Evolutionary conservation across 2,329 filamentous ascomycete genomes (phyloP).

Genomic region (Pestalotiopsis sp.): DNA sequence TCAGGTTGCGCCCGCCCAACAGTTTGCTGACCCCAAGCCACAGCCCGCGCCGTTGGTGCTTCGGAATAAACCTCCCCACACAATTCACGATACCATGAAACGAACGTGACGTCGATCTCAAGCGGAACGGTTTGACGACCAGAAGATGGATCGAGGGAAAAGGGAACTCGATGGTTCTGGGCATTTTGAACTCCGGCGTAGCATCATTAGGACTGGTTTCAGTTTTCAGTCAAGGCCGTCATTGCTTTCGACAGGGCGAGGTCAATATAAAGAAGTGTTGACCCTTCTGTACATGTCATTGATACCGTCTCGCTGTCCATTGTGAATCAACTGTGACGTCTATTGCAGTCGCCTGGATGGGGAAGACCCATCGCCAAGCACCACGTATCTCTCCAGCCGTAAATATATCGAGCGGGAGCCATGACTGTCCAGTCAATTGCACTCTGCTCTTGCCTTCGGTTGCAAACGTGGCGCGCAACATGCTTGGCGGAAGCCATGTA

Average conservation of each 20-base stretch:
- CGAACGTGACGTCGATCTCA: slow-evolving; percentile 30
- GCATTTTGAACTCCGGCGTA: slow-evolving; percentile 38
- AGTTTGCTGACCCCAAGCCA: slow-evolving; percentile 11
- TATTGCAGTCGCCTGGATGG: neutral
- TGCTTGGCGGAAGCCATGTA: too few relatives aligned
- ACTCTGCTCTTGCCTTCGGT: too few relatives aligned
- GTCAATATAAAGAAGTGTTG: slow-evolving; percentile 29
- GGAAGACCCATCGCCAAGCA: neutral
- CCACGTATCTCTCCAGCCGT: neutral
- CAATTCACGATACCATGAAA: slow-evolving; percentile 35
- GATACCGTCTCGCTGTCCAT: slow-evolving; percentile 11
- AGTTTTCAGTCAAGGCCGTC: slow-evolving; percentile 31
- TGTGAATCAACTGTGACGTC: slow-evolving; percentile 1
- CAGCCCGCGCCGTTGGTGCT: slow-evolving; percentile 36
- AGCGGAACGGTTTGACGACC: slow-evolving; percentile 24
- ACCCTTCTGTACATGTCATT: slow-evolving; percentile 23
- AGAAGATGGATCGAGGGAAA: slow-evolving; percentile 27
- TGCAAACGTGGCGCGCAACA: too few relatives aligned
- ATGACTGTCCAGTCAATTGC: too few relatives aligned
- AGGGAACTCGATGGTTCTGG: slow-evolving; percentile 33
- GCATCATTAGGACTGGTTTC: slow-evolving; percentile 35
- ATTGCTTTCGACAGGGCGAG: slow-evolving; percentile 31
- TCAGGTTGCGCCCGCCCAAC: neutral
- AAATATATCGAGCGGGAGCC: too few relatives aligned
- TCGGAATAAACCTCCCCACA: slow-evolving; percentile 31